Base-by-base conservation (phyloP, 129 eudicot genomes). In the Rutidosis leptorrhynchoides region DNA sequence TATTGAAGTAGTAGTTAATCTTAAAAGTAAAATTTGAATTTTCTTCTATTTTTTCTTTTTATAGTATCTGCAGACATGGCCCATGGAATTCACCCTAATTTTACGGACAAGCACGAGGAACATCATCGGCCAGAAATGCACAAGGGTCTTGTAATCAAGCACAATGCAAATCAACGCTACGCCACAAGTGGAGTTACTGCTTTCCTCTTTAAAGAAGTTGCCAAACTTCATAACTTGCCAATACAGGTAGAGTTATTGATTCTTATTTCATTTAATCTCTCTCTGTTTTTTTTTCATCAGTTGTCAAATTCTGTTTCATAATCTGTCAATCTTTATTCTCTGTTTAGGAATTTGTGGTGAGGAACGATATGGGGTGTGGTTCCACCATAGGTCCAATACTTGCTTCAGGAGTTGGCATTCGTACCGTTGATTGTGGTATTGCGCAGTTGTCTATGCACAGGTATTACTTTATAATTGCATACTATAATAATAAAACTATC, bases 1-100 rank as follows among this genome's bases (percentile, higher is more conserved):
- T n/a, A n/a, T n/a, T n/a, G n/a, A n/a, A n/a, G n/a, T n/a, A n/a
- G n/a, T n/a, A n/a, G n/a, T n/a, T n/a, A n/a, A n/a, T n/a, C n/a
- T n/a, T n/a, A n/a, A n/a, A n/a, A n/a, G n/a, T n/a, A n/a, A n/a
- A 12, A 30, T 61, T 26, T 4, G 28, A 27, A 27, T 30, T 62
- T 43, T 53, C 58, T 58, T 51, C n/a, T 62, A 40, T 30, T 52
- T 46, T 17, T 49, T 33, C 35, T n/a, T n/a, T n/a, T 53, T 81
- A 77, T 68, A 91, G 98, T 92, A 40, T 92, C 98, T 66, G 98
- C 98, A 49, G 98, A 92, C 74, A 92, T 92, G 98, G 98, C 98
- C 56, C 98, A 92, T 76, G 98, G 96, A 66, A 91, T 92, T 62
- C 98, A 92, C 82, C 98, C 98, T 58, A 92, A 92, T 81, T 92